phyloP scores from a whole-genome alignment of 371 early-diverging fungal species.

The Circinella umbellata region DNA sequence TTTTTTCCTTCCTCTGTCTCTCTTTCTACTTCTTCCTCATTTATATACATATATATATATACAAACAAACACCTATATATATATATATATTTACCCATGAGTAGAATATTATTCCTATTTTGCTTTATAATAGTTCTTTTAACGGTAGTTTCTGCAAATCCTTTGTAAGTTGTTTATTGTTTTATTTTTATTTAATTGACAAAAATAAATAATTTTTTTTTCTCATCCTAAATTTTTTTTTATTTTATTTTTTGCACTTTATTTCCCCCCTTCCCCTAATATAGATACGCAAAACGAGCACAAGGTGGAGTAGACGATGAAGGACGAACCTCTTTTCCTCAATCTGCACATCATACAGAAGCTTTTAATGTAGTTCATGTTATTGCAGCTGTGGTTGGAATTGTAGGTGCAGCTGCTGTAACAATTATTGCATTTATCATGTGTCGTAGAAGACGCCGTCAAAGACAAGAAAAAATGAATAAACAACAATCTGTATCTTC shows the following conservation, averaged over 20 bases:
- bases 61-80: neutral
- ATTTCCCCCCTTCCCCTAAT: neutral
- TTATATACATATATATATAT: too few relatives aligned
- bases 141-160: neutral
- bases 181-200: too few relatives aligned
- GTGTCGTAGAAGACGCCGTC: conserved; percentile 21
- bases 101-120: conserved; percentile 6
- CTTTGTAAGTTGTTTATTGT: conserved; percentile 2
- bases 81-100: conserved; percentile 1
- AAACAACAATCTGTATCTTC: neutral
- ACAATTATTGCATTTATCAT: conserved; percentile 21
- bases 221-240: neutral
- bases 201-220: too few relatives aligned
- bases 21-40: too few relatives aligned
- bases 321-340: conserved; percentile 7
- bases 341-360: conserved; percentile 9
- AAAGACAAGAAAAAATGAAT: conserved; percentile 4
- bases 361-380: conserved; percentile 28
- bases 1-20: too few relatives aligned
- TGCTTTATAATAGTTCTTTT: conserved; percentile 7
- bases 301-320: neutral
- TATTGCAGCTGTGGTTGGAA: conserved; percentile 28
- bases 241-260: too few relatives aligned
- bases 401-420: conserved; percentile 17
- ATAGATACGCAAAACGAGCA: conserved; percentile 9